Base-by-base conservation (phyloP, 2,329 filamentous ascomycete species). In the Pseudogymnoascus sp. region DNA sequence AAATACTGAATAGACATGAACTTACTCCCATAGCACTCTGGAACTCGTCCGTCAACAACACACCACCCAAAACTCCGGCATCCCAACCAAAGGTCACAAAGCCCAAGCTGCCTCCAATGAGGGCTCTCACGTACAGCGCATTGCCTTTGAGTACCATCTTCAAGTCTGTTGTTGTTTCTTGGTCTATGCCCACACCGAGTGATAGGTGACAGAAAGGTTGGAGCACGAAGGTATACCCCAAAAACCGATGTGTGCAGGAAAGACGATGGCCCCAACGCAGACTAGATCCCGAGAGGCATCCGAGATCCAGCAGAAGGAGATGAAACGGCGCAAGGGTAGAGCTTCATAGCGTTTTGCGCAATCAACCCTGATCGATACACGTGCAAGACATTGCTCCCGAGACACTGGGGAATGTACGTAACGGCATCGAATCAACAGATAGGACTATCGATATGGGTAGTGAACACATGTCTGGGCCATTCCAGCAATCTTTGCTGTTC, bases 11-110 rank as follows among this genome's bases (percentile, higher is more conserved):
- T 9, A 33, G 16, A 33, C n/a, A n/a, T n/a, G n/a, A 25, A 62
- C 61, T 30, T 67, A 71, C 69, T 35, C 66, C 66, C 64, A 74
- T 72, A 39, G 72, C 70, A 35, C 66, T 66, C 61, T 72, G 69
- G 63, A 74, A 74, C 8, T 68, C 64, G 4, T 62, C 58, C 3
- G 71, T 72, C 30, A 68, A 65, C 4, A 72, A 65, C 9, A 74
- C 69, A 39, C 72, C 72, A 45, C 72, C 72, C 4, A 74, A 64
- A 6, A 74, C 72, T 62, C 72, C 72, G 8, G 72, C 72, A 66
- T 74, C 72, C 66, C 72, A 74, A 9, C 72, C 72, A 58, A 69
- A 74, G 63, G 72, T 69, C 66, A 74, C 69, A 66, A 73, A 73
- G 36, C 70, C 71, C 62, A 72, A 55, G 49, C 49, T 55, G n/a